Base-by-base conservation (phyloP, 2,329 filamentous ascomycete species). In the Pseudopyrenochaeta lycopersici region DNA sequence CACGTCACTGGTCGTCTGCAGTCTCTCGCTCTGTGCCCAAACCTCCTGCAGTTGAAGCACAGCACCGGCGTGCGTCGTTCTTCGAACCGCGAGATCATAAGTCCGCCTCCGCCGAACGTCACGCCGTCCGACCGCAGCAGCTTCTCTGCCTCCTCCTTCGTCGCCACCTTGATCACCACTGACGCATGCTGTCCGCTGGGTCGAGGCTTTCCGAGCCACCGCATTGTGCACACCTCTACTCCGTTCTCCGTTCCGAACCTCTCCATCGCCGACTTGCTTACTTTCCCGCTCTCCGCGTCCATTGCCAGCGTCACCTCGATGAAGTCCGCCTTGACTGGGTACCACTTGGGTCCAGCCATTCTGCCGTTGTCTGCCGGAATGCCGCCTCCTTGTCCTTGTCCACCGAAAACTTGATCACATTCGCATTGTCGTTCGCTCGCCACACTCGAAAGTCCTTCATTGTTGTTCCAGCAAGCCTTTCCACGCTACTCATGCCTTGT, bases 11-110 rank as follows among this genome's bases (percentile, higher is more conserved):
- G 47, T 31, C 35, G 31, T 29, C 27, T 31, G 43, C 42, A 56
- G 48, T 56, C 52, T 33, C 52, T 50, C 43, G 36, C 52, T 56
- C 52, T 51, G 38, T 56, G 38, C 15, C 48, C 35, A 18, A 56
- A 36, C 33, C 47, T 11, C 30, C 52, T 51, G 38, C 47, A 56
- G 18, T 46, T 51, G 18, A 50, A 56, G 47, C 35, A 56, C 7
- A 21, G 17, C 31, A 56, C 52, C n/a, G 29, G 52, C 42, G 41
- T 56, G 43, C 47, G 52, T 47, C 47, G 41, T 41, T 56, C 47
- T 36, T 56, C 47, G 31, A 51, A 56, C 41, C 17, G 47, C 31
- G 35, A 56, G 29, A 52, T 38, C n/a, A 56, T 42, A 27, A 52
- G 30, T 29, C 44, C 47, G 36, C 49, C 41, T 27, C 33, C 33